Evolutionary conservation across 768 basidiomycete genomes (phyloP), one percentile per base, ranked within the genome.

Genomic region (Auricularia cornea): DNA sequence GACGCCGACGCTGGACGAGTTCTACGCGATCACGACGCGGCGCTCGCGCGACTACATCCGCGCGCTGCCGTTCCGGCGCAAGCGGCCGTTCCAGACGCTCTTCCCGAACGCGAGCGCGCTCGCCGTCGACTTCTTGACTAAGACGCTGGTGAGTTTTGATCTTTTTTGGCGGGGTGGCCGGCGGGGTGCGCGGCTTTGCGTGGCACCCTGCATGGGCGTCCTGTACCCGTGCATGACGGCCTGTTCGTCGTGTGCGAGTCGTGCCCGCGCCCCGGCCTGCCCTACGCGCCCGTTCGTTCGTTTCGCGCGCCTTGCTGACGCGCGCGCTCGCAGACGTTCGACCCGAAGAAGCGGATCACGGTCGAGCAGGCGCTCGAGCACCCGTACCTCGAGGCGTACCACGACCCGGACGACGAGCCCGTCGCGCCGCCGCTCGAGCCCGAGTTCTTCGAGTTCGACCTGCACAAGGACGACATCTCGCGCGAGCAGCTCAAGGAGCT

Each of bases 341-440:
- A 97, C 76, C 96, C 97, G 28, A 95, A 94, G 81, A 97, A 95
- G 74, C 88, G 97, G 54, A 88, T 94, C 73, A 93, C 93, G 0
- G 93, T 95, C 48, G 95, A 98, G 72, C 87, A 95, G 63, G 94
- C 94, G 5, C 79, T 99, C 35, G 88, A 88, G n/a, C 95, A 98
- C 70, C 94, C 95, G 5, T 96, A 96, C 71, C 82, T 96, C 14
- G 92, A 94, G 73, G 91, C 62, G 35, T 68, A 90, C 88, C 94
- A 96, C 71, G 94, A 97, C 71, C 93, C 95, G 2, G 93, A 96
- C 59, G 97, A 99, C 70, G 97, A 99, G 75, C 97, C 97, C 0
- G 84, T 88, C 28, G 95, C 95, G 0, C 90, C 94, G 3, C 95
- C 96, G n/a, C 86, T 99, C 59, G 91, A 92, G 67, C 89, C 94